A percentile compares a stretch with the other conserved stretches of the same genome.
Conservation (phyloP, 805 yeast genomes). For the Sugiyamaella boreocaroliniensis region DNA sequence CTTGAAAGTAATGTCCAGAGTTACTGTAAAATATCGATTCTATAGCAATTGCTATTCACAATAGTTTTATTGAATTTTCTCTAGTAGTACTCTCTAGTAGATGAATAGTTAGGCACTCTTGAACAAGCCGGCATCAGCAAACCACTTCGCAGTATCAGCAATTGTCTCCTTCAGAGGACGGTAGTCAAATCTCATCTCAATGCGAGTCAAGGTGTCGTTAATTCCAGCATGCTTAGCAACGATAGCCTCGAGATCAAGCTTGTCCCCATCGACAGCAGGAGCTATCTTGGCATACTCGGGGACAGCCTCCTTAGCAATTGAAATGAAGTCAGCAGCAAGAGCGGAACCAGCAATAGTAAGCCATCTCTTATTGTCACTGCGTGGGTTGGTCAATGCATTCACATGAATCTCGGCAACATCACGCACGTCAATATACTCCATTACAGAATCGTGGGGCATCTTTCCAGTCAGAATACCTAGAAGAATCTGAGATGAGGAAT, state of each 20-base stretch:
- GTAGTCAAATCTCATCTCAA: constrained; percentile 4
- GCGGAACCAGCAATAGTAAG: constrained; percentile 21
- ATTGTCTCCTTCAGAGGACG: constrained; percentile 7
- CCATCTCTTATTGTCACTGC: constrained; percentile 25
- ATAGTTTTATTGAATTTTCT: no score
- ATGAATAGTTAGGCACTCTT: no score
- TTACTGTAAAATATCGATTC: no score
- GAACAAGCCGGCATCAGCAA: no score
- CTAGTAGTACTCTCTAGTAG: no score
- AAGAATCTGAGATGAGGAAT: constrained; percentile 24
- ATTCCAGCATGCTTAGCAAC: not conserved
- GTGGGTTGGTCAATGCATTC: constrained; percentile 38
- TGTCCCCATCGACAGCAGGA: not conserved
- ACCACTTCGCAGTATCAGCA: not conserved
- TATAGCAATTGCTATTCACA: no score
- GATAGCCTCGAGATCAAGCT: not conserved
- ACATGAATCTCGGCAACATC: constrained; percentile 58
- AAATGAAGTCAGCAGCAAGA: constrained; percentile 8
- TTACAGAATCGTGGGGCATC: constrained; percentile 5
- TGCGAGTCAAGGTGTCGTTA: not conserved
- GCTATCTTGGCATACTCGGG: constrained; percentile 2
- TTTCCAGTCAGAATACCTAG: constrained; percentile 27
- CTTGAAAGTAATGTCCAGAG: no score
- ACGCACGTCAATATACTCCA: constrained; percentile 41
- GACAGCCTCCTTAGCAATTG: constrained; percentile 12